phyloP scores from a whole-genome alignment of 805 yeast species.

The Suhomyces canberraensis region DNA sequence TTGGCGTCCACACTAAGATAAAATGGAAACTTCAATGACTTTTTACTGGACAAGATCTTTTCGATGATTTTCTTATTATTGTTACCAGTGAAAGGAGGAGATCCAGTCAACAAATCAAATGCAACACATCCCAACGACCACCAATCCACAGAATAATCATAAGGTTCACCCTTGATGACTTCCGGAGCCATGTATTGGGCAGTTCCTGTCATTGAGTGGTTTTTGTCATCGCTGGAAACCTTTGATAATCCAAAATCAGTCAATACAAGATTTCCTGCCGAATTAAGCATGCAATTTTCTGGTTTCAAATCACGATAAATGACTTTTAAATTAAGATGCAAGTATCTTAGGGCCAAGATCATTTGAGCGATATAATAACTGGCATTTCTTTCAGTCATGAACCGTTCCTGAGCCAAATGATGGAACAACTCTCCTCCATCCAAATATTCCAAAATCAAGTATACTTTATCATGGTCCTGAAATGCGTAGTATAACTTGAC shows the following conservation, averaged over 20 bases:
- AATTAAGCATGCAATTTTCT: slow-evolving; percentile 43
- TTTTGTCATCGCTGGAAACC: slow-evolving; percentile 22
- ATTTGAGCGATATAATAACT: slow-evolving; percentile 43
- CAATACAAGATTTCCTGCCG: slow-evolving; percentile 39
- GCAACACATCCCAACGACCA: slow-evolving; percentile 47
- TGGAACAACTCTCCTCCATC: slow-evolving; percentile 47
- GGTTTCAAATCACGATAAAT: slow-evolving; percentile 45
- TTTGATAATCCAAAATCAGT: slow-evolving; percentile 46
- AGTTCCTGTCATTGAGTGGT: slow-evolving; percentile 40
- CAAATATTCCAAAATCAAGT: slow-evolving; percentile 41
- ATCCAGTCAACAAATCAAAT: slow-evolving; percentile 41
- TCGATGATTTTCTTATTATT: slow-evolving; percentile 38
- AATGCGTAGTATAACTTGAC: slow-evolving; percentile 44
- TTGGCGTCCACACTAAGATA: slow-evolving; percentile 42
- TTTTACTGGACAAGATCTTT: slow-evolving; percentile 33
- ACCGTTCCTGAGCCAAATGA: slow-evolving; percentile 29
- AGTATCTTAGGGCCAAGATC: slow-evolving; percentile 37
- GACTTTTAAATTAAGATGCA: slow-evolving; percentile 36
- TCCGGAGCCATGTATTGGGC: slow-evolving; percentile 50
- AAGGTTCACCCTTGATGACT: slow-evolving; percentile 38
- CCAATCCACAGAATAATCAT: slow-evolving; percentile 45
- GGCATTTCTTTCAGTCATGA: slow-evolving; percentile 33
- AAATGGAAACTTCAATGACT: slow-evolving; percentile 34
- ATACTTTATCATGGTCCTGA: slow-evolving; percentile 43
- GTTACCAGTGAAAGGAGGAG: slow-evolving; percentile 45